A percentile compares a stretch with the other conserved stretches of the same genome.
phyloP scores from a whole-genome alignment of 2,329 filamentous ascomycete genomes.

The Pseudomassariella vexata region DNA sequence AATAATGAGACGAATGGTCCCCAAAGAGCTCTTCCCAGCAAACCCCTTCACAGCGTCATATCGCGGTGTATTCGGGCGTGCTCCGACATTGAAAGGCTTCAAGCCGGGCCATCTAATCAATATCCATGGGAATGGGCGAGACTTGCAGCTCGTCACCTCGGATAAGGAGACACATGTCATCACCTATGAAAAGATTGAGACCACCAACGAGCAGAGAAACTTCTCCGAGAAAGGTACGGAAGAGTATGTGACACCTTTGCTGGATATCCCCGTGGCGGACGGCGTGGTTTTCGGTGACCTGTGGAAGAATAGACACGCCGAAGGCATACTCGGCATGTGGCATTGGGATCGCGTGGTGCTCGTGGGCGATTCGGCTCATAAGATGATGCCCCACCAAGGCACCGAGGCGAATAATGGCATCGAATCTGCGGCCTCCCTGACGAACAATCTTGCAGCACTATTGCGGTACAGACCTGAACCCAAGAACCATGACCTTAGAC shows the following conservation, averaged over 20 bases:
- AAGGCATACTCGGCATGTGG: constrained; percentile 8
- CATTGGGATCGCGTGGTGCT: background rate
- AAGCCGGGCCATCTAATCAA: too few relatives aligned
- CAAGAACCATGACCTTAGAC: constrained; percentile 1
- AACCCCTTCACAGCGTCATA: background rate
- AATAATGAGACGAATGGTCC: background rate
- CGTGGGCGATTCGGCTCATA: background rate
- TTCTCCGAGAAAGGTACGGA: too few relatives aligned
- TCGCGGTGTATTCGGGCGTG: background rate
- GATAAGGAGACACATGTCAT: too few relatives aligned
- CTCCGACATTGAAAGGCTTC: too few relatives aligned
- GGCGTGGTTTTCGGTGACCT: too few relatives aligned
- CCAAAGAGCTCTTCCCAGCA: background rate
- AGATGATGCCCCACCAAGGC: constrained; percentile 9
- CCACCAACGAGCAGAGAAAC: too few relatives aligned
- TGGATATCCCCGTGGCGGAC: too few relatives aligned
- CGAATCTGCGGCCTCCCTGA: constrained; percentile 4
- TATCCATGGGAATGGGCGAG: too few relatives aligned
- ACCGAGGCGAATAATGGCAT: constrained; percentile 4
- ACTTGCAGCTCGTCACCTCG: too few relatives aligned
- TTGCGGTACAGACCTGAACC: constrained; percentile 3
- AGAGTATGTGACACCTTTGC: too few relatives aligned
- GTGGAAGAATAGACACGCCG: too few relatives aligned
- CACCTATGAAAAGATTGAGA: too few relatives aligned
- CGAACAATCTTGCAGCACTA: background rate